phyloP scores from a whole-genome alignment of 345 rosid genomes.

The Brassica napus region Da-Ae NC_063450.1:52162501-52163000 shows the following conservation, averaged over 20 bases:
- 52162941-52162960: neutral
- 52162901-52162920: neutral
- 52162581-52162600: slow-evolving; percentile 16
- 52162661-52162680: neutral
- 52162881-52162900: neutral
- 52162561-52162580: slow-evolving; percentile 25
- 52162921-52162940: neutral
- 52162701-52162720: neutral
- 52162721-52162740: neutral
- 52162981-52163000: neutral
- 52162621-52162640: neutral
- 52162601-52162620: slow-evolving; percentile 6
- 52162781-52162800: neutral
- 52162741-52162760: neutral
- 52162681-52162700: neutral
- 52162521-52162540: neutral
- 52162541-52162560: no score
- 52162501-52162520: slow-evolving; percentile 32
- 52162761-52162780: neutral
- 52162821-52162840: neutral
- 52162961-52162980: neutral
- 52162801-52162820: no score
- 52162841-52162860: neutral
- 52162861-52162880: neutral
- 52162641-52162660: neutral